These are phyloP conservation scores for Zangia roseola DNA, from an alignment of 768 basidiomycete genomes.

Conservation along the genomic window DNA sequence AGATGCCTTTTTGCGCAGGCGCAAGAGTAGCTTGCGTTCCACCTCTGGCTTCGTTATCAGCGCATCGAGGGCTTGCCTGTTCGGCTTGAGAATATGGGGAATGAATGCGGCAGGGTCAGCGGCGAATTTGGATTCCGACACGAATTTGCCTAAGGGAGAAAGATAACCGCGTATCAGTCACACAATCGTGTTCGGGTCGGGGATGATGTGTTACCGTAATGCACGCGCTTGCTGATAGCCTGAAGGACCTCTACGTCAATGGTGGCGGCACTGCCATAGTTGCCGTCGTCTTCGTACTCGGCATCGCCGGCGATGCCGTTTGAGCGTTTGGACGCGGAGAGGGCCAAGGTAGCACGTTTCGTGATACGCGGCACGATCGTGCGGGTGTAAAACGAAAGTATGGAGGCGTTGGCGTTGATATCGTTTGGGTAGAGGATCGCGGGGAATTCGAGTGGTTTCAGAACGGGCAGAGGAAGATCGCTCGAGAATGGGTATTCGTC, in stretches of 20 bases:
- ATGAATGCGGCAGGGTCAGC: constrained; percentile 84
- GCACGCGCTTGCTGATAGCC: constrained; percentile 96
- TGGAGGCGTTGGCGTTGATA: constrained; percentile 84
- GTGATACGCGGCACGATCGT: constrained; percentile 91
- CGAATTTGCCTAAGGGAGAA: constrained; percentile 81
- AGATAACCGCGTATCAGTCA: neutral
- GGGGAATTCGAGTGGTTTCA: constrained; percentile 72
- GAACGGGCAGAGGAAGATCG: constrained; percentile 78
- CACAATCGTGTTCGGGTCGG: neutral
- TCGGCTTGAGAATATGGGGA: constrained; percentile 82
- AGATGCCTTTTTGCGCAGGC: constrained; percentile 82
- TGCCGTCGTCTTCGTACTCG: constrained; percentile 90
- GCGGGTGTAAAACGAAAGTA: constrained; percentile 85
- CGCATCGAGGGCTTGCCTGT: constrained; percentile 73
- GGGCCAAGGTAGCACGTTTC: constrained; percentile 59
- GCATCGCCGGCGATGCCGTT: constrained; percentile 64
- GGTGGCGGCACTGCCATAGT: constrained; percentile 94
- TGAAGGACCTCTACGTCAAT: constrained; percentile 97
- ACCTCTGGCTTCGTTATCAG: constrained; percentile 98
- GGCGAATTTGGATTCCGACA: constrained; percentile 96
- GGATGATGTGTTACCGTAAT: constrained; percentile 72
- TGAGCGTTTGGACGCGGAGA: constrained; percentile 64
- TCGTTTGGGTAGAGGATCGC: constrained; percentile 74
- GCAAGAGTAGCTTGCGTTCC: constrained; percentile 76
- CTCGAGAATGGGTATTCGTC: constrained; percentile 96